A percentile compares a stretch with the other conserved stretches of the same genome.
Evolutionary conservation across 805 yeast species (phyloP).

Genomic region (Candida insectalens): DNA sequence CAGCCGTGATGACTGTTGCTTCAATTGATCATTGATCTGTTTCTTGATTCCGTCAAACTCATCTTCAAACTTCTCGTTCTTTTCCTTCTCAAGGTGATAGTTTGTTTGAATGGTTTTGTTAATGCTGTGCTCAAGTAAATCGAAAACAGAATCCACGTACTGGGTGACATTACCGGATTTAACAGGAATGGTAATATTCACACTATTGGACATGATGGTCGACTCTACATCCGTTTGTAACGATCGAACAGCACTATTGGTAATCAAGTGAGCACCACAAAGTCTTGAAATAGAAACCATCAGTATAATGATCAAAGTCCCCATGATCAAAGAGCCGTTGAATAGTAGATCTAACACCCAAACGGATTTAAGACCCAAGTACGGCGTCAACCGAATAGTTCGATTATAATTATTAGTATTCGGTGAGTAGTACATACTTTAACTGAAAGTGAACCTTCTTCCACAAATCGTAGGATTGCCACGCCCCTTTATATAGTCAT

Average conservation of each 20-base stretch:
- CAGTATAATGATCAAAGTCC: too few relatives aligned
- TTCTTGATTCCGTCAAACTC: background rate
- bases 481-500: too few relatives aligned
- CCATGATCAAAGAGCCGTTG: too few relatives aligned
- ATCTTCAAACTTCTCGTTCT: background rate
- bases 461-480: too few relatives aligned
- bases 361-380: constrained; percentile 17
- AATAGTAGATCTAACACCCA: constrained; percentile 10
- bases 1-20: background rate
- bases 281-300: too few relatives aligned
- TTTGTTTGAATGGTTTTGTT: background rate
- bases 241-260: too few relatives aligned
- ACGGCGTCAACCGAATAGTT: constrained; percentile 12
- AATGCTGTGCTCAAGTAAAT: background rate
- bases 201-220: background rate
- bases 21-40: background rate
- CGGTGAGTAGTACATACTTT: constrained; percentile 7
- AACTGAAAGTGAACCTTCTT: background rate
- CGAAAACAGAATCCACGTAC: background rate
- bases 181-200: background rate
- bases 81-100: background rate
- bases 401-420: constrained; percentile 15
- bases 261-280: too few relatives aligned
- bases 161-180: too few relatives aligned
- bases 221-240: too few relatives aligned